phyloP scores from a whole-genome alignment of 352 stramenopile species.

The Phytophthora capsici region DNA sequence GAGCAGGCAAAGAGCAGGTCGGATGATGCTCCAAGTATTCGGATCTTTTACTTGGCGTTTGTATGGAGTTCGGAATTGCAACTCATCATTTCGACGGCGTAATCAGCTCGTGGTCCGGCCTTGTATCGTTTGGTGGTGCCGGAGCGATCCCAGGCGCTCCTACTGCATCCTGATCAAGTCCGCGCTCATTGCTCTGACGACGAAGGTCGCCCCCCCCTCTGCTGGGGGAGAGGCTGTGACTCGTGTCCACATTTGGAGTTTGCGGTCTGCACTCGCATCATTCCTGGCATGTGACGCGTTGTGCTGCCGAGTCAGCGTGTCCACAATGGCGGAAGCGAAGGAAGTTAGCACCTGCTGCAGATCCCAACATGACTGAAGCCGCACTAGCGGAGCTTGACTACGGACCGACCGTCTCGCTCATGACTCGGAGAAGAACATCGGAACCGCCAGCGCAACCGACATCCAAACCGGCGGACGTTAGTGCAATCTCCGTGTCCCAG shows the following conservation, averaged over 20 bases:
- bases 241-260: constrained; percentile 44
- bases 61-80: constrained; percentile 12
- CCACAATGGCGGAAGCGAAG: constrained; percentile 17
- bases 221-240: constrained; percentile 4
- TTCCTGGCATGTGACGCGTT: constrained; percentile 12
- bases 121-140: constrained; percentile 27
- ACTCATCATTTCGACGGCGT: constrained; percentile 29
- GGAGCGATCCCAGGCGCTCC: constrained; percentile 27
- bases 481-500: constrained; percentile 4
- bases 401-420: constrained; percentile 32
- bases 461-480: constrained; percentile 5
- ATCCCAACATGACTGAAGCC: constrained; percentile 42
- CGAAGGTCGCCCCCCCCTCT: constrained; percentile 3
- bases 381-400: constrained; percentile 18
- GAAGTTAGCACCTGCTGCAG: constrained; percentile 23
- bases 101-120: constrained; percentile 19
- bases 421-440: constrained; percentile 29
- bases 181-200: constrained; percentile 6
- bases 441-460: constrained; percentile 12
- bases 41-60: constrained; percentile 26
- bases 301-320: constrained; percentile 20
- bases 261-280: constrained; percentile 15
- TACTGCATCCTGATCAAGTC: constrained; percentile 13
- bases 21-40: neutral
- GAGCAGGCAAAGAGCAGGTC: neutral